Evolutionary conservation across 306 rosid species (phyloP).

Genomic region (Quercus alba): DNA sequence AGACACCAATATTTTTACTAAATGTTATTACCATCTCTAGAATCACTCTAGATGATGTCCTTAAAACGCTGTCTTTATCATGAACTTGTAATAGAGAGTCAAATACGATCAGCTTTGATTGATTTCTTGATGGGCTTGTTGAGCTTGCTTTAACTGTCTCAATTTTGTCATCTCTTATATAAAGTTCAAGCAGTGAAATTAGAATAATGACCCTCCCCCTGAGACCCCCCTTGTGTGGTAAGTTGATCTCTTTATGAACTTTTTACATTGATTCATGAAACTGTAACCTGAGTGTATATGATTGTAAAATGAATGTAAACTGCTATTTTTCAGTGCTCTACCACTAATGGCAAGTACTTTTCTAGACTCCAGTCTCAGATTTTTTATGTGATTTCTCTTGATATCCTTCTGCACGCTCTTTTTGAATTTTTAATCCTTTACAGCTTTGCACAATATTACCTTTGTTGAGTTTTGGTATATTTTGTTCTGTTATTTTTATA

Average conservation of each 20-base stretch:
- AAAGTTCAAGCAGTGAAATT: slow-evolving; percentile 26
- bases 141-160: slow-evolving; percentile 39
- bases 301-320: not conserved
- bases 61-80: slow-evolving; percentile 25
- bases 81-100: slow-evolving; percentile 65
- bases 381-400: not conserved
- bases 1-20: not conserved
- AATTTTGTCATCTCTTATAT: slow-evolving; percentile 2
- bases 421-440: not conserved
- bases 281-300: not conserved
- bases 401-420: not conserved
- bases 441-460: not conserved
- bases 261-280: slow-evolving; percentile 3
- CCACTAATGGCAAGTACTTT: not conserved
- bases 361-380: not conserved
- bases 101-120: slow-evolving; percentile 77
- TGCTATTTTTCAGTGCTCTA: not conserved
- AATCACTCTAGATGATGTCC: slow-evolving; percentile 2
- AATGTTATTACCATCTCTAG: not conserved
- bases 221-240: slow-evolving; percentile 80
- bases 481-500: not conserved
- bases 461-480: not conserved
- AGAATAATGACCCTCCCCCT: slow-evolving; percentile 47
- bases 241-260: slow-evolving; percentile 33
- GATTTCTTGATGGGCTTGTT: slow-evolving; percentile 90